Base-by-base conservation (phyloP, 164 flowering plant species). In the Taxillus chinensis region DNA sequence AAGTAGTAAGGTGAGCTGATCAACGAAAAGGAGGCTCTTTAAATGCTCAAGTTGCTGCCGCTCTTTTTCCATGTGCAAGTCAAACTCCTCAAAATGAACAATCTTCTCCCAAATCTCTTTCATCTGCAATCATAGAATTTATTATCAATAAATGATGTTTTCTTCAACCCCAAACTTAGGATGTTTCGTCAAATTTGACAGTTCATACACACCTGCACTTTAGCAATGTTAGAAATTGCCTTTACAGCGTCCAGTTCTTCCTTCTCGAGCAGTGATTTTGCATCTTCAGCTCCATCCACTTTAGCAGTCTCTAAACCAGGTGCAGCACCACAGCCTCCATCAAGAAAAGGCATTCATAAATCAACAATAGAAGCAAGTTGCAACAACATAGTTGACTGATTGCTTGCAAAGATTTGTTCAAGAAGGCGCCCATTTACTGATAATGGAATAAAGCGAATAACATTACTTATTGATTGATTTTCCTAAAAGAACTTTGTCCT, bases 41-140 rank as follows among this genome's bases (percentile, higher is more conserved):
- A 86, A 62, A 66, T 81, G 77, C 62, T 78, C 77, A 66, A 89
- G 51, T 63, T 80, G 88, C 55, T 82, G 68, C 78, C 83, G 57
- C 72, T 84, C 89, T 71, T 74, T 84, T 75, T 90, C 97, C 87
- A 81, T 71, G 63, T 78, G 80, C 67, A 81, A 52, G 58, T 93
- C 99, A 37, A 78, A 45, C 54, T 82, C 77, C 73, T 90, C 96
- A 63, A 84, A 87, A 13, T 66, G 77, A 45, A 60, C 62, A 56
- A 89, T 80, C 73, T 77, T 87, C 40, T 86, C 86, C 58, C 73
- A 76, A 46, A 90, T 76, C 62, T 80, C 87, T 71, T 82, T 80
- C 87, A 85, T 81, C 96, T 90, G 78, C 39, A 10, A 46, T n/a
- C n/a, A 46, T 7, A 67, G 59, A 64, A 12, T 37, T 39, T 5